Evolutionary conservation across 2,329 filamentous ascomycete species (phyloP).

Genomic region (Geoglossum cookeanum): DNA sequence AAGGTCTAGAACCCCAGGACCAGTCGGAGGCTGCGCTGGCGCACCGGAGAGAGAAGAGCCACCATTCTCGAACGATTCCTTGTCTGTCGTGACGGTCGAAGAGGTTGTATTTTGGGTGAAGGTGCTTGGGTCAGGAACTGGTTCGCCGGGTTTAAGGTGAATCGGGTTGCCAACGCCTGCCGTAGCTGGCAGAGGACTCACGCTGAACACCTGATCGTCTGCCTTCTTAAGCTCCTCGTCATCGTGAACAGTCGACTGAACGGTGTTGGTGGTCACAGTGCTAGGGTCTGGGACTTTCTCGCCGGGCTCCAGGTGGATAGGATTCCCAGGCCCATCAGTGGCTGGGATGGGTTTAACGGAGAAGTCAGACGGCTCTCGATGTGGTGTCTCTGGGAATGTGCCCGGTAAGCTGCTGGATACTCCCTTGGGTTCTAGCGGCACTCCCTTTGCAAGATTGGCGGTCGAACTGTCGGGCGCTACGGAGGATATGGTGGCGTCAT

Average conservation of each 20-base stretch:
- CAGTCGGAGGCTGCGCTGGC: constrained; percentile 25
- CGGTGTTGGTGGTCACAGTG: constrained; percentile 2
- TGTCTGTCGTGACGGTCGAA: constrained; percentile 45
- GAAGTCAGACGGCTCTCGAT: constrained; percentile 25
- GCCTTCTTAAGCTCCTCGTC: constrained; percentile 11
- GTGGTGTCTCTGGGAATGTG: constrained; percentile 54
- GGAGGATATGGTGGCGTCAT: constrained; percentile 38
- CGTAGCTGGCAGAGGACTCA: constrained; percentile 40
- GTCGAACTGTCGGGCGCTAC: constrained; percentile 54
- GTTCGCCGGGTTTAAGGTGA: constrained; percentile 58
- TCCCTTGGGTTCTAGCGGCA: constrained; percentile 35
- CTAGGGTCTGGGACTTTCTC: constrained; percentile 5
- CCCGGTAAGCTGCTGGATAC: constrained; percentile 34
- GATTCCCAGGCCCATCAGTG: constrained; percentile 2
- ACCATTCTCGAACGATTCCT: constrained; percentile 71
- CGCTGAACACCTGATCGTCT: constrained; percentile 28
- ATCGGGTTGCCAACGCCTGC: constrained; percentile 56
- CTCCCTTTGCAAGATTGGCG: constrained; percentile 45
- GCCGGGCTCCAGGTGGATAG: neutral
- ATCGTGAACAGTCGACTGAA: constrained; percentile 10
- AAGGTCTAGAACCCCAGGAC: constrained; percentile 19
- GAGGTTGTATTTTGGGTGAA: constrained; percentile 53
- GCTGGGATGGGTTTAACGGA: constrained; percentile 21
- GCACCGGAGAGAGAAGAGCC: constrained; percentile 31
- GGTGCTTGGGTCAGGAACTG: constrained; percentile 47